Percentiles rank a stretch among this genome's conserved stretches.
Conservation (phyloP, 371 early-diverging fungal species). For the Mortierella sp. region DNA sequence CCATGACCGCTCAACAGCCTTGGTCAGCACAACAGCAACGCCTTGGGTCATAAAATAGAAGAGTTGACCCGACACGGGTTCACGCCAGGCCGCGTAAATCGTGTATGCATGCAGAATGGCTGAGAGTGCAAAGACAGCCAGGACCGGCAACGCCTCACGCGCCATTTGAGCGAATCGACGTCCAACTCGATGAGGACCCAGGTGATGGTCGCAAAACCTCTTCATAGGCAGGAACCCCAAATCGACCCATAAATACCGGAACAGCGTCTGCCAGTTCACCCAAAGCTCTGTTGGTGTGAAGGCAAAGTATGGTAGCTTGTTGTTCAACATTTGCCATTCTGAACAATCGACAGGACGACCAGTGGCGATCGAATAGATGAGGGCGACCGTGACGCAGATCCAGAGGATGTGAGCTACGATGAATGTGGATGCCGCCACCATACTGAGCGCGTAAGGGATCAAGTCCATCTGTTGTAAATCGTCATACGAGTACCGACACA, state of each 20-base stretch:
- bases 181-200: conserved; percentile 21
- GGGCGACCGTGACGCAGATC: conserved; percentile 10
- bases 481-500: conserved; percentile 15
- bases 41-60: conserved; percentile 37
- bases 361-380: conserved; percentile 13
- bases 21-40: conserved; percentile 28
- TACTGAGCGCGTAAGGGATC: conserved; percentile 16
- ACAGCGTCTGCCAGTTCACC: conserved; percentile 45
- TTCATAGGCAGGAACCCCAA: conserved; percentile 30
- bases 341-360: conserved; percentile 9
- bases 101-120: conserved; percentile 34
- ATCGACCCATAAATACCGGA: conserved; percentile 50
- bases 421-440: conserved; percentile 3
- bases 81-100: conserved; percentile 33
- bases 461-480: conserved; percentile 5
- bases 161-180: not conserved
- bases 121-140: conserved; percentile 35
- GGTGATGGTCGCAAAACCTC: conserved; percentile 11
- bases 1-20: conserved; percentile 14
- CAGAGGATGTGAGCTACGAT: conserved; percentile 22
- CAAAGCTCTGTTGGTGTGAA: conserved; percentile 37
- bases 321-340: conserved; percentile 41
- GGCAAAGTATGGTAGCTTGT: conserved; percentile 38
- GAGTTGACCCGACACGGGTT: conserved; percentile 28
- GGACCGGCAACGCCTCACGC: conserved; percentile 17